phyloP scores from a whole-genome alignment of 345 rosid species.

The Murraya paniculata region DNA sequence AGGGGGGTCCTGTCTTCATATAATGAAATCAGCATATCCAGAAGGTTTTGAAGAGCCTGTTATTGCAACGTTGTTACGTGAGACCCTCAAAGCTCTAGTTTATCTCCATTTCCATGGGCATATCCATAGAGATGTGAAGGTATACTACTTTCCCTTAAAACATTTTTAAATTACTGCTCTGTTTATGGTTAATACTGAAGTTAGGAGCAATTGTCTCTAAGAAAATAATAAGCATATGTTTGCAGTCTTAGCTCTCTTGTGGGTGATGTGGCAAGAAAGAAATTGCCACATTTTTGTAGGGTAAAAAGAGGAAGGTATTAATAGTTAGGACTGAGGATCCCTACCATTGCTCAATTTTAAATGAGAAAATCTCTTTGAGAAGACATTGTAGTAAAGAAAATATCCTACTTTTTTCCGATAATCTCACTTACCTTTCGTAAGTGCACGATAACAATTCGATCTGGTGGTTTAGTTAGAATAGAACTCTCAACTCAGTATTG shows the following conservation, averaged over 20 bases:
- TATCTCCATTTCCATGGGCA: constrained; percentile 93
- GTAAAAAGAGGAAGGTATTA: too few relatives aligned
- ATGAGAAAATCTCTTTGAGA: background rate
- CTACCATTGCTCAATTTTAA: background rate
- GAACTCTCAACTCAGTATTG: background rate
- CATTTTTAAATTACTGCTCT: background rate
- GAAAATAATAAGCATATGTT: background rate
- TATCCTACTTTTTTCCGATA: background rate
- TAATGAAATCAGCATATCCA: constrained; percentile 72
- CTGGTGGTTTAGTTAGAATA: background rate
- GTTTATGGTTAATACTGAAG: background rate
- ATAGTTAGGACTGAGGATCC: background rate
- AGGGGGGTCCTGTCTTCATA: constrained; percentile 96
- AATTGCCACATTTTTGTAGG: too few relatives aligned
- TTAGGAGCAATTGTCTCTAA: constrained; percentile 9
- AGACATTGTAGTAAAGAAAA: background rate
- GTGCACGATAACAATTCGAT: background rate
- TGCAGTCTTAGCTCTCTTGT: too few relatives aligned
- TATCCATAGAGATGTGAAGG: constrained; percentile 99
- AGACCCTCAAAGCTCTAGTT: constrained; percentile 93
- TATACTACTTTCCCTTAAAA: constrained; percentile 22
- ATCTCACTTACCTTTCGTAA: background rate
- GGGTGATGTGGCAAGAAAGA: too few relatives aligned
- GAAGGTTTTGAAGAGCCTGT: constrained; percentile 98
- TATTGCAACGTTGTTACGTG: constrained; percentile 80